Percentiles rank a stretch among this genome's conserved stretches.
phyloP scores from a whole-genome alignment of 306 rosid species.

The Lathyrus tuberosus region DNA sequence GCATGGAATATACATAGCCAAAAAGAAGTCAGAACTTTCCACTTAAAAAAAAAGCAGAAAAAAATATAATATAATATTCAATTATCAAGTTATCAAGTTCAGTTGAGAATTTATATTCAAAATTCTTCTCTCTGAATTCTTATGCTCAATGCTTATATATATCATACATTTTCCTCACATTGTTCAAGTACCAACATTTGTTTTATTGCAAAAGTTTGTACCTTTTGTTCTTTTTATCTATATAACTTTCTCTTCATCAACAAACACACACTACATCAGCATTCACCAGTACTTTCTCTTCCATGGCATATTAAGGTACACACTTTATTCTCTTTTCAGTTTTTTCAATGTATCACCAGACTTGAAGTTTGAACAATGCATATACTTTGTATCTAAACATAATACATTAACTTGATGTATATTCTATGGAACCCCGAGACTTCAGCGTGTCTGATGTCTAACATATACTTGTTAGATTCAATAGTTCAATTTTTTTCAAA shows the following conservation, averaged over 20 bases:
- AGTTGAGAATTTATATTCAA: constrained; percentile 45
- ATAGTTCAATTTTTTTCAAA: no score
- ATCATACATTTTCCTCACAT: constrained; percentile 40
- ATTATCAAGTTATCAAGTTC: not conserved
- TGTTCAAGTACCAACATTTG: constrained; percentile 62
- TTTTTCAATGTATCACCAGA: constrained; percentile 20
- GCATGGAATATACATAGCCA: constrained; percentile 78
- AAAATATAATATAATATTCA: constrained; percentile 30
- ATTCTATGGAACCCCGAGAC: not conserved
- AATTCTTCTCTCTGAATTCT: constrained; percentile 59
- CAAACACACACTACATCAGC: constrained; percentile 45
- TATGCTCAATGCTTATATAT: constrained; percentile 58
- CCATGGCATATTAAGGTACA: constrained; percentile 64
- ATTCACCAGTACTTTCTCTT: constrained; percentile 29
- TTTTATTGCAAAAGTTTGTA: constrained; percentile 48
- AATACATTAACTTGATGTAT: not conserved
- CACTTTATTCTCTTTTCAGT: constrained; percentile 33
- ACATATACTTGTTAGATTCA: no score
- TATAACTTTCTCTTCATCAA: constrained; percentile 55
- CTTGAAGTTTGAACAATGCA: no score
- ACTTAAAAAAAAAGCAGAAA: constrained; percentile 43
- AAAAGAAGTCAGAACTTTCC: constrained; percentile 84
- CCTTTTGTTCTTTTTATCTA: constrained; percentile 52
- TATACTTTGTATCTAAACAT: constrained; percentile 6
- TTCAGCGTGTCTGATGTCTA: no score